Evolutionary conservation across 352 stramenopile species (phyloP).

Genomic region (Pythium volutum): DNA sequence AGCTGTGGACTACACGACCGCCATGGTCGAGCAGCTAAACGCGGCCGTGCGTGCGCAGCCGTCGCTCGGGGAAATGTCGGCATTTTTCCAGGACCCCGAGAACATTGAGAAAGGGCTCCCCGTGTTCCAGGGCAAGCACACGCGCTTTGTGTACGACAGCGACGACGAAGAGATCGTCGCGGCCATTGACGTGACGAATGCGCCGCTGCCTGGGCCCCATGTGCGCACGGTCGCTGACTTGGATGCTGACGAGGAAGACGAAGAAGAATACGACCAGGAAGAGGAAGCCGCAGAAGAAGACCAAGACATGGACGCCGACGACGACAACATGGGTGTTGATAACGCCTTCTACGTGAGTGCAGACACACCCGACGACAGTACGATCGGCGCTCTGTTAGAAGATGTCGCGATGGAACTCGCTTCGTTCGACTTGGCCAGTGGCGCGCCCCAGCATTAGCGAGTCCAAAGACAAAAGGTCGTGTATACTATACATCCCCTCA

Average conservation of each 20-base stretch:
- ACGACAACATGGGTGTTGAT: conserved; percentile 22
- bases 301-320: conserved; percentile 20
- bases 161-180: conserved; percentile 64
- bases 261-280: conserved; percentile 34
- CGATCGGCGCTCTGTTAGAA: conserved; percentile 47
- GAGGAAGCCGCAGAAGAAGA: conserved; percentile 31
- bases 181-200: conserved; percentile 60
- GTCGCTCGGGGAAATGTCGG: conserved; percentile 45
- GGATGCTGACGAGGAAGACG: conserved; percentile 40
- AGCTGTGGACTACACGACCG: conserved; percentile 63
- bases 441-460: neutral
- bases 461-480: neutral
- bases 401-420: conserved; percentile 76
- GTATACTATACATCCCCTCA: neutral
- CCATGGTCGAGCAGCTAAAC: conserved; percentile 65
- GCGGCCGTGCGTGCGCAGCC: conserved; percentile 47
- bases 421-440: conserved; percentile 34
- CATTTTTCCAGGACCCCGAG: conserved; percentile 59
- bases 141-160: conserved; percentile 77
- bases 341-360: conserved; percentile 36
- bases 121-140: conserved; percentile 78
- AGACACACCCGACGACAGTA: conserved; percentile 28
- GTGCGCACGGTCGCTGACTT: conserved; percentile 65
- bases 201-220: conserved; percentile 44
- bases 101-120: conserved; percentile 61